Evolutionary conservation across 139 green algal species (phyloP), one percentile per base, ranked within the genome.

Genomic region (Chlorokybus atmophyticus): DNA sequence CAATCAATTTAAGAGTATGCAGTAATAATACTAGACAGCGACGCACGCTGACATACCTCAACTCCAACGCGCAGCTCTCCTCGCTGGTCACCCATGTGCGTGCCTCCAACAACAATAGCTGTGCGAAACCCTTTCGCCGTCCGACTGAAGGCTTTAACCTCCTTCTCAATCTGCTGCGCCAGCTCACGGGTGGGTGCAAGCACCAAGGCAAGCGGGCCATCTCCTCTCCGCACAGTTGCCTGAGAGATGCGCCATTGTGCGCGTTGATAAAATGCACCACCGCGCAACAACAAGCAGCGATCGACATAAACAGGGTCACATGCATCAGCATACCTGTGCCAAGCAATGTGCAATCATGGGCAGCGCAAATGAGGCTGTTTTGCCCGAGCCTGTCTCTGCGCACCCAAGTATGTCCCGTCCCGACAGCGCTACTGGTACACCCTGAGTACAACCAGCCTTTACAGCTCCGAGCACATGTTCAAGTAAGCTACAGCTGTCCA

Each of bases 81-180:
- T 24, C 59, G 51, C 66, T 79, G 66, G 10, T 80, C 73, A 23
- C 54, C 30, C 63, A 81, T 81, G 52, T 68, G 66, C 38, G 71
- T 66, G 32, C 74, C 74, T n/a, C 74, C 74, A 14, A 81, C 74
- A 41, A 81, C 52, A 48, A 81, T 81, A 32, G 64, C 35, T 35
- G 66, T 72, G 24, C 59, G 67, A 19, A 80, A 59, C 19, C 52
- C 50, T 1, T 77, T 70, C 17, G 40, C 63, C 1, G 60, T 61
- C 4, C 47, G 60, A 54, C 44, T 62, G 52, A 81, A 81, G 3
- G 62, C 55, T 41, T 75, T 70, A 27, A 75, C 57, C 64, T 78
- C 92, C 79, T 96, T 96, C 79, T 99, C 89, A 49, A 99, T 99
- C 81, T 99, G 92, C 80, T 99, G 92, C 14, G 92, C 92, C 73